Conservation (phyloP, 2,329 filamentous ascomycete genomes). For the Fusarium palustre region DNA sequence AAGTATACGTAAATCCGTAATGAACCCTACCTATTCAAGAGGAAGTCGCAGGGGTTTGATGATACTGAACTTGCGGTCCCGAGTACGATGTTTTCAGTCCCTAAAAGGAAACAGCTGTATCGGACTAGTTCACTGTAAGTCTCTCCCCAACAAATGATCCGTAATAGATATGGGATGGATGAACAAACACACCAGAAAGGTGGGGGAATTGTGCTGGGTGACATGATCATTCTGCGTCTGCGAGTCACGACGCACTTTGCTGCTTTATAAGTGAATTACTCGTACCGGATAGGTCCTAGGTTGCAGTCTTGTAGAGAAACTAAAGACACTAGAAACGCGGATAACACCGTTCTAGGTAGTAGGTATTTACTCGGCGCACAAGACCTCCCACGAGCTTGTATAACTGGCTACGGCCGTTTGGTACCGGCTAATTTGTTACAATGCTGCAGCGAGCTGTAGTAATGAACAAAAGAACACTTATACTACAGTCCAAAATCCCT, state of each 20-base stretch:
- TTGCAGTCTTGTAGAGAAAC: neutral
- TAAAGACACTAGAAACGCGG: neutral
- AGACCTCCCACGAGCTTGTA: slow-evolving; percentile 26
- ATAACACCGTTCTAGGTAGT: neutral
- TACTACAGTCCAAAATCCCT: neutral
- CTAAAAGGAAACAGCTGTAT: neutral
- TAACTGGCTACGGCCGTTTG: slow-evolving; percentile 3
- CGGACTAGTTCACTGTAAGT: neutral
- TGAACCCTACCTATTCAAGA: neutral
- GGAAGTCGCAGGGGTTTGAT: neutral
- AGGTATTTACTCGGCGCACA: slow-evolving; percentile 24
- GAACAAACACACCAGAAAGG: neutral
- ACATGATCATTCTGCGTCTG: slow-evolving; percentile 21
- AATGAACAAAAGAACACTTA: too few species aligned
- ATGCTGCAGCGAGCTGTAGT: neutral
- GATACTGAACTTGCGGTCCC: neutral
- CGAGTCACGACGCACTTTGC: slow-evolving; percentile 21
- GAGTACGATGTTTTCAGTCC: slow-evolving; percentile 12
- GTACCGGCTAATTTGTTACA: neutral
- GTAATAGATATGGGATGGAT: neutral
- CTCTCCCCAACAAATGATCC: neutral
- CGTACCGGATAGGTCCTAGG: neutral
- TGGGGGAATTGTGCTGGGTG: slow-evolving; percentile 7
- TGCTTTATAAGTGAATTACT: slow-evolving; percentile 1
- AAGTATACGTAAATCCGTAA: neutral